Conservation (phyloP, 176 grass and related monocot species). For the Aegilops speltoides region DNA sequence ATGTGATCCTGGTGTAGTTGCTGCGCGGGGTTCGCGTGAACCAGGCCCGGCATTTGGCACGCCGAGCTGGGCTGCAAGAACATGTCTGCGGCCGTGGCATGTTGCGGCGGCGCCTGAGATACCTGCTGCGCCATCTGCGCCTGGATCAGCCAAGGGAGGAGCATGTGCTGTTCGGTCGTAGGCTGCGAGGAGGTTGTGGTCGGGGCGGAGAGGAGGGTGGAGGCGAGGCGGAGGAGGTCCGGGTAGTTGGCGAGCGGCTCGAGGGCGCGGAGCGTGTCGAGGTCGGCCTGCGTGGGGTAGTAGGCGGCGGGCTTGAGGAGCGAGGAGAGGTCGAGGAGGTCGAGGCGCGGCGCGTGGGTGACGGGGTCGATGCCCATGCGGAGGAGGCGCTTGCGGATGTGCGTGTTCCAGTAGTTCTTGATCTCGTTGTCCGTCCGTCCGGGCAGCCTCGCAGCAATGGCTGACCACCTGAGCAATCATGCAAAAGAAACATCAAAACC, state of each 20-base stretch:
- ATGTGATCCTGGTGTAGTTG: constrained; percentile 34
- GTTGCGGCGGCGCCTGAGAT: not conserved
- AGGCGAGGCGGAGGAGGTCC: constrained; percentile 65
- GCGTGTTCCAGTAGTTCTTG: constrained; percentile 99
- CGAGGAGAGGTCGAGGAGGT: constrained; percentile 77
- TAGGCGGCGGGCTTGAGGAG: constrained; percentile 56
- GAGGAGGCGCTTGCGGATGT: constrained; percentile 90
- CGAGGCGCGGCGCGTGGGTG: constrained; percentile 75
- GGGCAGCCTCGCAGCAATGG: constrained; percentile 87
- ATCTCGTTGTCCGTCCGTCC: constrained; percentile 98
- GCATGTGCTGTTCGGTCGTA: constrained; percentile 8
- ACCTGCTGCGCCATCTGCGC: constrained; percentile 44
- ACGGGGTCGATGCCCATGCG: constrained; percentile 92
- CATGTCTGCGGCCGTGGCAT: not conserved
- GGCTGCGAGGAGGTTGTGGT: not conserved
- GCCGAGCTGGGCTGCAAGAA: constrained; percentile 21
- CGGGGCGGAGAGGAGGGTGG: constrained; percentile 27
- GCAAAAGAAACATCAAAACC: not conserved
- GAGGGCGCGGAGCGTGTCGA: constrained; percentile 61
- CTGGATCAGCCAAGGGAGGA: constrained; percentile 44
- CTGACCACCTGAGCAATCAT: constrained; percentile 75
- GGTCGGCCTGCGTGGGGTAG: constrained; percentile 65
- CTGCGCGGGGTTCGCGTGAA: constrained; percentile 5
- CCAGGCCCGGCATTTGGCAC: constrained; percentile 35
- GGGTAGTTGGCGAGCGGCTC: constrained; percentile 65